A percentile compares a stretch with the other conserved stretches of the same genome.
Conservation (phyloP, 805 yeast genomes). For the Saccharomycopsis capsularis region DNA sequence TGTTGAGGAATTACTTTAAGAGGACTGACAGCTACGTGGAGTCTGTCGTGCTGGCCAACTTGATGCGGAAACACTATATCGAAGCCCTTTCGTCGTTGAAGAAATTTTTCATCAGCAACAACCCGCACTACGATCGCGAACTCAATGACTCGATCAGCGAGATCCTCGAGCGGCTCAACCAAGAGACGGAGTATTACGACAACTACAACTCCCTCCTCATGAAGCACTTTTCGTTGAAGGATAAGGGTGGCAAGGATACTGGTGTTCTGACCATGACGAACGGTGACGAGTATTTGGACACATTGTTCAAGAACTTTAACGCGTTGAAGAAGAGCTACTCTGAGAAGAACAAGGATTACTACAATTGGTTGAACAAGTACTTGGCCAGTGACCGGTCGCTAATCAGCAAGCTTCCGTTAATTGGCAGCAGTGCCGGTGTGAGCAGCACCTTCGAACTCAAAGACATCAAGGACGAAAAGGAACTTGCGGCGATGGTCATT, state of each 20-base stretch:
- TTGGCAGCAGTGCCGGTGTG: background rate
- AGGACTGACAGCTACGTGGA: slow-evolving; percentile 10
- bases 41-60: slow-evolving; percentile 5
- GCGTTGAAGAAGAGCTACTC: slow-evolving; percentile 8
- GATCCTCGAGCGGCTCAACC: slow-evolving; percentile 3
- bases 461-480: slow-evolving; percentile 1
- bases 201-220: slow-evolving; percentile 4
- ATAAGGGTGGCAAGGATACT: background rate
- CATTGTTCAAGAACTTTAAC: slow-evolving; percentile 4
- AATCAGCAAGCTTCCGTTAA: slow-evolving; percentile 1
- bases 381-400: slow-evolving; percentile 10
- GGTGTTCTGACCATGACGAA: background rate
- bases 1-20: slow-evolving; percentile 10
- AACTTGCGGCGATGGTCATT: background rate
- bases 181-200: slow-evolving; percentile 9
- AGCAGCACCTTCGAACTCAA: background rate
- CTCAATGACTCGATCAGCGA: slow-evolving; percentile 6
- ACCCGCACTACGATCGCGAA: slow-evolving; percentile 6
- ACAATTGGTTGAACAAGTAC: slow-evolving; percentile 17
- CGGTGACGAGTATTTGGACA: slow-evolving; percentile 1
- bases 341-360: slow-evolving; percentile 17
- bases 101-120: slow-evolving; percentile 15
- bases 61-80: slow-evolving; percentile 7
- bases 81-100: slow-evolving; percentile 14
- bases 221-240: background rate